Evolutionary conservation across 1,139 yeast species (phyloP), one percentile per base, ranked within the genome.

Genomic region (Suhomyces guaymorum): DNA sequence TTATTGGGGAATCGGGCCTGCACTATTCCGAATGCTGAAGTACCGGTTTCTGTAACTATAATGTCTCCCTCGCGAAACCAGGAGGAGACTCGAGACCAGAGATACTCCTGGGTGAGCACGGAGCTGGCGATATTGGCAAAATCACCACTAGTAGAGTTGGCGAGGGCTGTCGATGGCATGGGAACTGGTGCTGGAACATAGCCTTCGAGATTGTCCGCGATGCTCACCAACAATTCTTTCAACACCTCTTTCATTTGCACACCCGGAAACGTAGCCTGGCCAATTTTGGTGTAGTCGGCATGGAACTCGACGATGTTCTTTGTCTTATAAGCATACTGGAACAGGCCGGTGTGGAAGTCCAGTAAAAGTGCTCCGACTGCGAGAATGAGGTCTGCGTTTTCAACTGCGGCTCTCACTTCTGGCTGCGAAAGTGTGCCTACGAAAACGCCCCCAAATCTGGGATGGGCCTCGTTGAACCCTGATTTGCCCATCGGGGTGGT

Each of bases 11-110:
- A 86, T 55, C 78, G 77, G 28, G 92, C 73, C 57, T 81, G 85
- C 49, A 82, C 76, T 48, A 87, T 80, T 66, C 96, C 96, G 57
- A 87, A 86, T 24, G 94, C 87, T 22, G 95, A 82, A 27, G 96
- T 87, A 65, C 96, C 95, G 30, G 95, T 86, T 63, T 87, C 96
- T 39, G 92, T 80, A 51, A 87, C 73, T 48, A 87, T 77, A 42
- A 86, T 73, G 63, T 87, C 96, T 46, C 92, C 90, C 53, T 81
- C 82, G 56, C 75, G 71, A 56, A 87, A 75, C 82, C 87, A 87
- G 29, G 78, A 68, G 24, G 87, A 77, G 33, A 86, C 71, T 57
- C 80, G 75, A 45, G 80, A 77, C 96, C 96, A 87, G 56, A 86
- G 63, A 81, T 85, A 87, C 58, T 82, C 82, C 66, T 86, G 95